Base-by-base conservation (phyloP, 2,329 filamentous ascomycete genomes). In the Rhytidhysteron rufulum region DNA sequence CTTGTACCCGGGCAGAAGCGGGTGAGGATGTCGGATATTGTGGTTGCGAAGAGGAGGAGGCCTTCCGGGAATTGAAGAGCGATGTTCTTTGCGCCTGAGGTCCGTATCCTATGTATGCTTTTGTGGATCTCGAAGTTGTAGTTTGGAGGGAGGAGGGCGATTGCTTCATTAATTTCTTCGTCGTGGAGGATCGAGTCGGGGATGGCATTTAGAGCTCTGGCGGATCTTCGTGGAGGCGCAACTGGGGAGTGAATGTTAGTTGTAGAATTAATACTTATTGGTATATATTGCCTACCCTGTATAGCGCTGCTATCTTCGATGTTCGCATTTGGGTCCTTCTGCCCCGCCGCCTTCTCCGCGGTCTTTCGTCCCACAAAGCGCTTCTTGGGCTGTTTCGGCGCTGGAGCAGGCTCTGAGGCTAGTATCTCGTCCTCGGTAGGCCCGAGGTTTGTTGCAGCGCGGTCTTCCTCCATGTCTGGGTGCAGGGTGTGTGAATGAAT, bases 101-200 rank as follows among this genome's bases (percentile, higher is more conserved):
- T 85, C 32, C 88, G 85, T 64, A 98, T 90, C 34, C 91, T 83
- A 67, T 97, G 89, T 56, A 98, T 94, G 7, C 93, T 98, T 71
- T 98, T 98, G 62, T 88, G 93, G 41, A 98, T 89, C 71, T 98
- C 93, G 63, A 98, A 98, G 55, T 87, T 91, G 76, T 98, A 98
- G 72, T 98, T 98, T n/a, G 80, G 73, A 1, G 93, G 93, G 2
- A 98, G 80, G 22, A 98, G 78, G 5, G 82, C 76, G 43, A 97
- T 89, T 3, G 93, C 93, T 32, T 83, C 85, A 64, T 91, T 91
- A 57, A 98, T 86, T 34, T 85, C 86, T 34, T 82, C 74, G 57
- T 98, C 85, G 48, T 95, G 78, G 16, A 93, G 74, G 48, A 98
- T 95, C 48, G 91, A 85, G 13, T 83, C 76, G 2, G 93, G 91